Conservation (phyloP, 1,284 basidiomycete genomes). For the Rhodotorula sp. region DNA sequence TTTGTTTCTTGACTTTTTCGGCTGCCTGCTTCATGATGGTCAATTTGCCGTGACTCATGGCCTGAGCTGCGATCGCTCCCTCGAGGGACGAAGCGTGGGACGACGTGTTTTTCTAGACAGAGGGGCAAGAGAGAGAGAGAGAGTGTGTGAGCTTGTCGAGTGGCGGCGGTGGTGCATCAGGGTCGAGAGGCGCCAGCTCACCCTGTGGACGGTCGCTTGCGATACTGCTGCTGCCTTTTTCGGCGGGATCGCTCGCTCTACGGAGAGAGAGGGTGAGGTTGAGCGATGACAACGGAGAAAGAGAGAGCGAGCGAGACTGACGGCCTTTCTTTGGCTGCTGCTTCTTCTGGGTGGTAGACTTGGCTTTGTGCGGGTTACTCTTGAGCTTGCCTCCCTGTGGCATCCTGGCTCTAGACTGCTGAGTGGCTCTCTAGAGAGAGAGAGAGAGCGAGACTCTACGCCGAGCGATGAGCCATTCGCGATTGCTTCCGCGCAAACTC, state of each 20-base stretch:
- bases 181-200: neutral
- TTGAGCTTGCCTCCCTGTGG: constrained; percentile 34
- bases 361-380: constrained; percentile 14
- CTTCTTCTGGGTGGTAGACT: constrained; percentile 31
- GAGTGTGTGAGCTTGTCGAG: constrained; percentile 1
- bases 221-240: constrained; percentile 29
- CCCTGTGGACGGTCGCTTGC: constrained; percentile 11
- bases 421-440: neutral
- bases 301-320: neutral
- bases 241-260: constrained; percentile 30
- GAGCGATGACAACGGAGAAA: neutral
- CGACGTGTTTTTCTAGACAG: constrained; percentile 31
- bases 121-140: neutral
- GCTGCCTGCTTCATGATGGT: constrained; percentile 34
- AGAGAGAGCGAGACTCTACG: neutral
- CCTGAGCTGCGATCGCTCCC: constrained; percentile 32
- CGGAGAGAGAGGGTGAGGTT: neutral
- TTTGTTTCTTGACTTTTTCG: constrained; percentile 21
- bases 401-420: constrained; percentile 1
- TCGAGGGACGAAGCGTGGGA: constrained; percentile 28
- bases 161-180: neutral
- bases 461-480: neutral
- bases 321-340: constrained; percentile 33
- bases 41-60: constrained; percentile 35
- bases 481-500: neutral